These are phyloP conservation scores for Alternaria consortialis DNA, from an alignment of 2,329 filamentous ascomycete species.

Conservation along the genomic window DNA sequence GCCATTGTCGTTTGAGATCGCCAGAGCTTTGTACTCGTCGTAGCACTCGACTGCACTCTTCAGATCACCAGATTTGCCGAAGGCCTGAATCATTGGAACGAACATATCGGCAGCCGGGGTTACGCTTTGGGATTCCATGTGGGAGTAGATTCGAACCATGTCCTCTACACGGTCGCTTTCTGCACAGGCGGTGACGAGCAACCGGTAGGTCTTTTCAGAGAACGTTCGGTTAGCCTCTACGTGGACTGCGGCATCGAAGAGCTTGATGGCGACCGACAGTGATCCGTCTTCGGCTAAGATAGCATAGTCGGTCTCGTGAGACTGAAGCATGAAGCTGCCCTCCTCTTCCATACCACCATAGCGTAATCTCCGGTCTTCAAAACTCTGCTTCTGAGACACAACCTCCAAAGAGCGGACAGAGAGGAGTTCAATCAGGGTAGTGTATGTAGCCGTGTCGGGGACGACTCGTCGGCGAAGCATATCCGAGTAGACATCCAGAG, in stretches of 20 bases:
- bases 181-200: slow-evolving; percentile 87
- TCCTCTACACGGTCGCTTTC: slow-evolving; percentile 81
- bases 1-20: slow-evolving; percentile 84
- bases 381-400: slow-evolving; percentile 71
- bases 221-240: slow-evolving; percentile 70
- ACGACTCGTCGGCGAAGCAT: slow-evolving; percentile 88
- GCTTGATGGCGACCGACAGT: slow-evolving; percentile 81
- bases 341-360: slow-evolving; percentile 86
- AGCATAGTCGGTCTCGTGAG: slow-evolving; percentile 84
- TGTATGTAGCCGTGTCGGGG: slow-evolving; percentile 86
- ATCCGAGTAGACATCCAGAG: slow-evolving; percentile 92
- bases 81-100: slow-evolving; percentile 93
- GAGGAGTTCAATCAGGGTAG: slow-evolving; percentile 84
- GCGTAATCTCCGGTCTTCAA: slow-evolving; percentile 83
- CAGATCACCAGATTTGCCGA: slow-evolving; percentile 81
- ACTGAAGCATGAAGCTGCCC: slow-evolving; percentile 87
- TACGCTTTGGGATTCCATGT: slow-evolving; percentile 83
- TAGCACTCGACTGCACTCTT: slow-evolving; percentile 92
- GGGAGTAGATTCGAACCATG: slow-evolving; percentile 89
- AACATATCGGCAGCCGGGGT: slow-evolving; percentile 83
- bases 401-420: slow-evolving; percentile 83
- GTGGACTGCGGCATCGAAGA: slow-evolving; percentile 80
- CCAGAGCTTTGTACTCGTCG: slow-evolving; percentile 89
- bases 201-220: slow-evolving; percentile 82
- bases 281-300: slow-evolving; percentile 89